Evolutionary conservation across 225 moss, liverwort and hornwort genomes (phyloP).

Genomic region (Sphagnum contortum): DNA sequence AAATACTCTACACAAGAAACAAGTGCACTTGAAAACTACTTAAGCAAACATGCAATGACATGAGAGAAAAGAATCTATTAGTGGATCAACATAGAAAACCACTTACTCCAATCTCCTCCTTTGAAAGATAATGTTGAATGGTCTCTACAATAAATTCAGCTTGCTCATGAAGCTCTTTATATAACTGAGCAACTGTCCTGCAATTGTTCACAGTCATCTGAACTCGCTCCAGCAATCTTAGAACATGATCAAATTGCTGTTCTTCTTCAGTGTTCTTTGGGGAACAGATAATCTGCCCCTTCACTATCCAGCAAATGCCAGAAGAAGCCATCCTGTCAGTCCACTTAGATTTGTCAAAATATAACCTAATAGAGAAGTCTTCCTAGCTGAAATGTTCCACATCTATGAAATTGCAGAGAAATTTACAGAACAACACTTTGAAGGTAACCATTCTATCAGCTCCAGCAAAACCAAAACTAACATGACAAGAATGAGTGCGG

Average conservation of each 20-base stretch:
- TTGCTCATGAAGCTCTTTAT: conserved; percentile 63
- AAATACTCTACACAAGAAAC: not conserved
- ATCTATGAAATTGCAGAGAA: no score
- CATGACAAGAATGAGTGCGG: no score
- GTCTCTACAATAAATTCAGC: conserved; percentile 90
- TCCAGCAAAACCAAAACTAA: no score
- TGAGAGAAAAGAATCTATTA: no score
- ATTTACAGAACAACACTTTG: no score
- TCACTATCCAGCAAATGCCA: conserved; percentile 65
- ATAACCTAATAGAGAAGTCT: no score
- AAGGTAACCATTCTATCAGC: no score
- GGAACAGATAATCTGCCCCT: conserved; percentile 55
- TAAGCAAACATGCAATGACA: no score
- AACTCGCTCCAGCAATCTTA: conserved; percentile 67
- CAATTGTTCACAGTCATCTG: conserved; percentile 58
- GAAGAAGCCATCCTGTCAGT: conserved; percentile 73
- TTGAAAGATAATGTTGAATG: conserved; percentile 79
- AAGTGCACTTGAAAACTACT: no score
- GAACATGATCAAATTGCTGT: conserved; percentile 76
- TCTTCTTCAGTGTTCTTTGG: conserved; percentile 76
- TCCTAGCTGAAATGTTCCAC: no score
- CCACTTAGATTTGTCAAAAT: no score
- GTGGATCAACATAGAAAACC: no score
- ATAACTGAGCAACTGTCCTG: conserved; percentile 51
- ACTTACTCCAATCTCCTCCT: conserved; percentile 73